These are phyloP conservation scores for Aspergillus clavatus DNA, from an alignment of 2,329 filamentous ascomycete species.

Conservation along the genomic window DNA sequence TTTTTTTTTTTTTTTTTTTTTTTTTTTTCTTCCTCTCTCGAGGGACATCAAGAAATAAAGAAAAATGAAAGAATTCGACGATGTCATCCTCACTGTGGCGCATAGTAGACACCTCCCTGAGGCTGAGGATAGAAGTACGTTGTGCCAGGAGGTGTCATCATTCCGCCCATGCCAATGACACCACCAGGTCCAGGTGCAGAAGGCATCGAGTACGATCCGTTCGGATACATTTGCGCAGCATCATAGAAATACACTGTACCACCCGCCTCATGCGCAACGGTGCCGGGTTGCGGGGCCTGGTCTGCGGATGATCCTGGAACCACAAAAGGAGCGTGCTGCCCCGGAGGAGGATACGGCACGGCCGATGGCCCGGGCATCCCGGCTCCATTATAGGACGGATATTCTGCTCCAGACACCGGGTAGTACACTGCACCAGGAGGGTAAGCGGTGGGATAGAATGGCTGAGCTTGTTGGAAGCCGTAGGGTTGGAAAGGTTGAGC, in stretches of 20 bases:
- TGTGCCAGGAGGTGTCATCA: slow-evolving; percentile 63
- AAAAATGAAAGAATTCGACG: not conserved
- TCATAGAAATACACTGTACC: slow-evolving; percentile 97
- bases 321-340: slow-evolving; percentile 45
- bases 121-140: slow-evolving; percentile 53
- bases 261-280: slow-evolving; percentile 80
- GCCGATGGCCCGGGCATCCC: slow-evolving; percentile 45
- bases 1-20: no score
- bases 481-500: slow-evolving; percentile 84
- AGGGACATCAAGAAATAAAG: not conserved
- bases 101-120: slow-evolving; percentile 61
- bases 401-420: slow-evolving; percentile 44
- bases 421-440: slow-evolving; percentile 65
- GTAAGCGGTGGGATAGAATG: slow-evolving; percentile 57
- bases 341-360: slow-evolving; percentile 54
- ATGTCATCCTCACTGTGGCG: slow-evolving; percentile 20
- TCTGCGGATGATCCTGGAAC: slow-evolving; percentile 31
- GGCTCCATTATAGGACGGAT: slow-evolving; percentile 41
- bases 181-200: slow-evolving; percentile 49
- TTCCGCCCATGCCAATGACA: slow-evolving; percentile 68
- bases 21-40: no score
- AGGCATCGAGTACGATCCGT: slow-evolving; percentile 47
- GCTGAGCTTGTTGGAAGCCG: slow-evolving; percentile 53
- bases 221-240: slow-evolving; percentile 59
- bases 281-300: slow-evolving; percentile 46